Evolutionary conservation across 139 green algal species (phyloP).

Genomic region (Dunaliella sp.): DNA sequence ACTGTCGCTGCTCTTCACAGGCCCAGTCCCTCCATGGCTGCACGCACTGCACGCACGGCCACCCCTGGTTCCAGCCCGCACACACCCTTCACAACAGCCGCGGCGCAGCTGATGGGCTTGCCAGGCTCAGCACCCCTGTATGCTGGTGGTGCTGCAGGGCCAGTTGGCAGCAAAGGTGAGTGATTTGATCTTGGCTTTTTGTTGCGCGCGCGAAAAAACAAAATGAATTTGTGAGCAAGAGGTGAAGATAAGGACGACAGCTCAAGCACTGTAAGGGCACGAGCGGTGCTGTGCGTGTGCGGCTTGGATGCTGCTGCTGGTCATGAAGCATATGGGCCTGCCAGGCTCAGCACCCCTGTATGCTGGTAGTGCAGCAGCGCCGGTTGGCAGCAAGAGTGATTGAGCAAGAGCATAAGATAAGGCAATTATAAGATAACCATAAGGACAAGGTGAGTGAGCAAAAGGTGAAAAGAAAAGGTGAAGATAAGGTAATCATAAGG

Average conservation of each 20-base stretch:
- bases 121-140: slow-evolving; percentile 21
- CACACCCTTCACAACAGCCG: slow-evolving; percentile 47
- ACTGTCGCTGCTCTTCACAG: too few species aligned
- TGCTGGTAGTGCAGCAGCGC: background rate
- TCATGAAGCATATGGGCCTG: too few species aligned
- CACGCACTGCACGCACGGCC: background rate
- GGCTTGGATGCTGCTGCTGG: too few species aligned
- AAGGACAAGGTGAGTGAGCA: too few species aligned
- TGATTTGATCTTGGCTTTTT: too few species aligned
- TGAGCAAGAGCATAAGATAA: background rate
- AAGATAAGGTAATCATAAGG: too few species aligned
- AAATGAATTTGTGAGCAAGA: background rate
- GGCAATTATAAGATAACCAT: too few species aligned
- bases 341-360: background rate
- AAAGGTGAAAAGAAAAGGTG: too few species aligned
- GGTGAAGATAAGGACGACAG: too few species aligned
- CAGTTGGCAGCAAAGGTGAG: background rate
- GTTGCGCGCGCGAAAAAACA: too few species aligned
- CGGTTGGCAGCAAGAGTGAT: background rate
- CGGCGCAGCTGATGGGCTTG: slow-evolving; percentile 45
- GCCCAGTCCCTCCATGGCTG: background rate
- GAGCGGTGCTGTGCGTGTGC: too few species aligned
- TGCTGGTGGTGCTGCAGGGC: background rate
- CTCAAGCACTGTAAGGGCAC: too few species aligned
- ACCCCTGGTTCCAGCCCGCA: background rate